phyloP scores from a whole-genome alignment of 2,329 filamentous ascomycete species.

The Alternaria ethzedia region DNA sequence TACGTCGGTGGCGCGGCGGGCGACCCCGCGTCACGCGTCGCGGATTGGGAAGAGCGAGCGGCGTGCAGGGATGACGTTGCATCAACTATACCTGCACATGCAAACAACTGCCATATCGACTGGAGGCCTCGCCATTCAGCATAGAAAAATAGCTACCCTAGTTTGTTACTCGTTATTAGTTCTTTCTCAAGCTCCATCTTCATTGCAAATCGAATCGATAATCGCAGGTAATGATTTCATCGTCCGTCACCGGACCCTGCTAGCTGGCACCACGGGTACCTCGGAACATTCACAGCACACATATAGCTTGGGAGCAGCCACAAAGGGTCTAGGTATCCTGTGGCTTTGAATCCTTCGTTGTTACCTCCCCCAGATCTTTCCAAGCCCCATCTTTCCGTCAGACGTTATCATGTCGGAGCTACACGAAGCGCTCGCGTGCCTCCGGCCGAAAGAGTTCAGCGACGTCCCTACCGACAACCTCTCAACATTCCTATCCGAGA shows the following conservation, averaged over 20 bases:
- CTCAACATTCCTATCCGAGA: constrained; percentile 47
- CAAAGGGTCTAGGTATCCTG: not conserved
- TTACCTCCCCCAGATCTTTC: not conserved
- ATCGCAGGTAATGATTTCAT: constrained; percentile 20
- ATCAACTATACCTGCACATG: constrained; percentile 9
- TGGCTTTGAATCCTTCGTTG: not conserved
- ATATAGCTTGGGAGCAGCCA: not conserved
- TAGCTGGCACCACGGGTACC: constrained; percentile 21
- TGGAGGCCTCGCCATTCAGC: constrained; percentile 6
- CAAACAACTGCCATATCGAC: not conserved
- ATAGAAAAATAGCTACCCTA: not conserved
- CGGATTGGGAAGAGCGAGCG: constrained; percentile 3
- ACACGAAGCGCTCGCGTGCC: constrained; percentile 54
- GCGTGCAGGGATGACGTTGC: constrained; percentile 23
- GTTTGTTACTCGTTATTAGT: not conserved
- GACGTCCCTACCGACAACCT: constrained; percentile 54
- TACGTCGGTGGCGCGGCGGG: constrained; percentile 8
- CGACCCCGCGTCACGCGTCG: constrained; percentile 16
- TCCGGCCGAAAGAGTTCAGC: constrained; percentile 53
- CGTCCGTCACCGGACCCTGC: constrained; percentile 16
- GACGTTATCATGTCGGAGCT: constrained; percentile 43
- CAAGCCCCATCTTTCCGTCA: not conserved
- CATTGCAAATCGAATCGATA: not conserved
- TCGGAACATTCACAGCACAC: constrained; percentile 13
- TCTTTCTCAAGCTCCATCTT: not conserved